phyloP scores from a whole-genome alignment of 2,329 filamentous ascomycete genomes.

The Fusarium nelsonii region DNA sequence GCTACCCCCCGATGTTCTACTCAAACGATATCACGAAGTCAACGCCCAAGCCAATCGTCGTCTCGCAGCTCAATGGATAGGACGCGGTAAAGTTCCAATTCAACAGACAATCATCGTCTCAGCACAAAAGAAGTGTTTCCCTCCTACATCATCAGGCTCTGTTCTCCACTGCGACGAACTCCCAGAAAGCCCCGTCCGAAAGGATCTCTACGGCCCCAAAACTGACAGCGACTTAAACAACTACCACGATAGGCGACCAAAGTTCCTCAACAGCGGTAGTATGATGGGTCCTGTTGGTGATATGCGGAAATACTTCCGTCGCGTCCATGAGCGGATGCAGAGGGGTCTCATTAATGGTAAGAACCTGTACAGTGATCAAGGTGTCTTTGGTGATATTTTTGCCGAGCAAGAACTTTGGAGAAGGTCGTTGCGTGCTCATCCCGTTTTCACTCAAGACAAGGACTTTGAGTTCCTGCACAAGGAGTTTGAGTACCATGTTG shows the following conservation, averaged over 20 bases:
- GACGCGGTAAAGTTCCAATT: slow-evolving; percentile 1
- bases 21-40: slow-evolving; percentile 45
- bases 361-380: slow-evolving; percentile 46
- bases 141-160: neutral
- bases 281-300: slow-evolving; percentile 47
- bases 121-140: slow-evolving; percentile 44
- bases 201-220: slow-evolving; percentile 37
- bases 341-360: slow-evolving; percentile 1
- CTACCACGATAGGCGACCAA: slow-evolving; percentile 34
- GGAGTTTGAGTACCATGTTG: slow-evolving; percentile 40
- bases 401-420: slow-evolving; percentile 46
- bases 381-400: slow-evolving; percentile 47
- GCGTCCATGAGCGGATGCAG: slow-evolving; percentile 40
- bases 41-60: slow-evolving; percentile 35
- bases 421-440: neutral
- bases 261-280: slow-evolving; percentile 48
- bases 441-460: rapidly evolving
- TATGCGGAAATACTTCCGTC: slow-evolving; percentile 41
- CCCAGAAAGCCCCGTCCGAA: slow-evolving; percentile 27
- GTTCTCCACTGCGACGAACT: slow-evolving; percentile 38
- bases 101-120: slow-evolving; percentile 40
- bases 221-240: slow-evolving; percentile 23
- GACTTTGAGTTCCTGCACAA: slow-evolving; percentile 3
- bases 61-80: slow-evolving; percentile 17
- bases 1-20: slow-evolving; percentile 45